Base-by-base conservation (phyloP, 345 rosid species). In the Nasturtium officinale region DNA sequence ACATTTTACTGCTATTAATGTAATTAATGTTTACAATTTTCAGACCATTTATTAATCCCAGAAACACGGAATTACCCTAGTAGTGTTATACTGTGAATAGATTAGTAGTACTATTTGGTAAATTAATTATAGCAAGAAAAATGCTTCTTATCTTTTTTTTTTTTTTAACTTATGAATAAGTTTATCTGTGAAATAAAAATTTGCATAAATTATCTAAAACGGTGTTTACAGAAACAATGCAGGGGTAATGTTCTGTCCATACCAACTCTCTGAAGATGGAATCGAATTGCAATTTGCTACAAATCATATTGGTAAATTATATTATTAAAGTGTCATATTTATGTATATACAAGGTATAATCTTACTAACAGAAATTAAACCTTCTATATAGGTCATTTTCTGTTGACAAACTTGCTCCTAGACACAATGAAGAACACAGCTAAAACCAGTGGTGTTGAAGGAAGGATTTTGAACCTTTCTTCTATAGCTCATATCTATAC, bases 191-290 rank as follows among this genome's bases (percentile, higher is more conserved):
- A 16, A 56, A 32, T 15, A 16, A 26, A 53, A 53, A 53, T 15
- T 2, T 16, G 11, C 16, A 30, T 16, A n/a, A 56, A 56, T 4
- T 0, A 30, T 26, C 6, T 37, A 59, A 47, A 48, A 4, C 28
- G 69, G 7, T 61, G 50, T 69, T 33, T 65, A 33, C 83, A 91
- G 97, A 79, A 91, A 91, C 84, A 91, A 91, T 76, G 97, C 97
- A 5, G 97, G 97, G 2, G 77, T 91, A 21, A 91, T 91, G 97
- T 89, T 89, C 78, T 91, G 97, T 65, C 97, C 97, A 37, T 86
- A 73, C 82, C 91, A 85, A 75, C 86, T 87, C 38, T 85, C 97
- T 5, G 83, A 82, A 71, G 96, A 91, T 71, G 93, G 87, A 23
- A 80, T 85, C 20, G 97, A 91, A 75, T 58, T 83, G 76, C 97